A percentile compares a stretch with the other conserved stretches of the same genome.
Conservation (phyloP, 305 asterid genomes). For the Solanum hybrid region DNA sequence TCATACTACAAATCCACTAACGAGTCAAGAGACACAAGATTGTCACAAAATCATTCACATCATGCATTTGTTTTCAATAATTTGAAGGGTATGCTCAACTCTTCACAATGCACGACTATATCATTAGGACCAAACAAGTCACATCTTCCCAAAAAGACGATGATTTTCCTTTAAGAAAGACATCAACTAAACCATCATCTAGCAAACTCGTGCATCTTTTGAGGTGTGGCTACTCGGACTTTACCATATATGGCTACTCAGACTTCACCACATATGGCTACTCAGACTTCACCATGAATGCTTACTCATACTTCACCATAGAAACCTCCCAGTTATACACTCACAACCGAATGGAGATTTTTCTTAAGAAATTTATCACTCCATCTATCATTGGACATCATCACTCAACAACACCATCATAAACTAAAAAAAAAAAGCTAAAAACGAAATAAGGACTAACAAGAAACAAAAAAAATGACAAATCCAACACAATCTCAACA, state of each 20-base stretch:
- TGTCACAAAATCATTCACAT: background rate
- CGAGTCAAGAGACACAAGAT: background rate
- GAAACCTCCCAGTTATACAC: background rate
- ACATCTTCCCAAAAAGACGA: background rate
- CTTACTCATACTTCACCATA: background rate
- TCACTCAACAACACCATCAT: background rate
- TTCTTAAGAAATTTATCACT: background rate
- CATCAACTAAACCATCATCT: background rate
- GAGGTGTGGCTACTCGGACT: background rate
- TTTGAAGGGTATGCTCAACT: background rate
- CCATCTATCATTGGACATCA: background rate
- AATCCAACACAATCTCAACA: background rate
- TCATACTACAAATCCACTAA: background rate
- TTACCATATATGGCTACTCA: background rate
- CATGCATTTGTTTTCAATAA: background rate
- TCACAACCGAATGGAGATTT: background rate
- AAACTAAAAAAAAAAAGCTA: background rate
- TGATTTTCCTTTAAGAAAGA: background rate
- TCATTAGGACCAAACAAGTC: background rate
- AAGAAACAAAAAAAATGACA: background rate
- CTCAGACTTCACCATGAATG: background rate
- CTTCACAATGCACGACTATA: background rate
- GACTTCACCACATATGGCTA: background rate
- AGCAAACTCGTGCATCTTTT: background rate
- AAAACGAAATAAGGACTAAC: too few relatives aligned